phyloP scores from a whole-genome alignment of 495 filamentous ascomycete genomes.

The Ascobolus immersus region DNA sequence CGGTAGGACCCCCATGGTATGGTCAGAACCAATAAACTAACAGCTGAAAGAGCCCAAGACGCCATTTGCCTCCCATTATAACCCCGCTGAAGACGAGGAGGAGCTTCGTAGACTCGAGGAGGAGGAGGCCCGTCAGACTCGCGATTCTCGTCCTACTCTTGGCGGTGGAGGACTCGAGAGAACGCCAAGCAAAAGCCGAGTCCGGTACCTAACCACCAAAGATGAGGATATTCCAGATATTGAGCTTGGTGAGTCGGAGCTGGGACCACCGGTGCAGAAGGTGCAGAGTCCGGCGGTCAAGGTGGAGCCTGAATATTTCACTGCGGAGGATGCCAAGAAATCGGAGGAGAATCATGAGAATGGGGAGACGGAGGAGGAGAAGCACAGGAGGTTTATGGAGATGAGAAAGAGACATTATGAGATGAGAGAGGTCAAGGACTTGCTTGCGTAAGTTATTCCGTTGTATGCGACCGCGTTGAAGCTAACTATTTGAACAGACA shows the following conservation, averaged over 20 bases:
- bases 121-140: too few species aligned
- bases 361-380: conserved; percentile 47
- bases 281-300: conserved; percentile 40
- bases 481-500: too few species aligned
- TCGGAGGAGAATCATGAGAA: conserved; percentile 29
- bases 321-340: conserved; percentile 26
- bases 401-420: conserved; percentile 90
- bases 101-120: conserved; percentile 36
- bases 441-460: conserved; percentile 36
- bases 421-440: conserved; percentile 80
- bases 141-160: too few species aligned
- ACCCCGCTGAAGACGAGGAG: conserved; percentile 62
- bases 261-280: conserved; percentile 25
- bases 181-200: conserved; percentile 2
- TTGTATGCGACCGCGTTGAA: too few species aligned
- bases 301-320: conserved; percentile 40
- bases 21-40: too few species aligned
- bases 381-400: conserved; percentile 74
- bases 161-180: conserved; percentile 49
- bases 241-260: conserved; percentile 85
- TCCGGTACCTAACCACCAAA: conserved; percentile 12
- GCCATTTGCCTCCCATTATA: conserved; percentile 73
- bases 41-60: conserved; percentile 99
- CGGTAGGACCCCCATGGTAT: too few species aligned
- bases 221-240: conserved; percentile 76